These are phyloP conservation scores for Metarhizium guizhouense DNA, from an alignment of 2,329 filamentous ascomycete genomes.

Conservation along the genomic window DNA sequence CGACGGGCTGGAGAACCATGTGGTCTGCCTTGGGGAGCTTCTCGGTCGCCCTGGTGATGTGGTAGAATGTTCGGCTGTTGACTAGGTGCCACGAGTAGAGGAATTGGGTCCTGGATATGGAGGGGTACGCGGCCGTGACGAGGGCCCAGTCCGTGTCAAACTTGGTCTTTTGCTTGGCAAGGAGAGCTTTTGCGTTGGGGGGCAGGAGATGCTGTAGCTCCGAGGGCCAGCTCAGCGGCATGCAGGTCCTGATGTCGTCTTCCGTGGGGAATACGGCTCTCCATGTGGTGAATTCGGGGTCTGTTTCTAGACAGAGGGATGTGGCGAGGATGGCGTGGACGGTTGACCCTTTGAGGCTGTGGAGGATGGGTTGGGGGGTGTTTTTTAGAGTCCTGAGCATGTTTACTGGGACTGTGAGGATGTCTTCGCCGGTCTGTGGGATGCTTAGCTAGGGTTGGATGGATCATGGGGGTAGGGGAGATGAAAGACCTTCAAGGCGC, in stretches of 20 bases:
- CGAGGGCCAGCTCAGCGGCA: conserved; percentile 39
- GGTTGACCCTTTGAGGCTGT: conserved; percentile 41
- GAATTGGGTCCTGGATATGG: conserved; percentile 30
- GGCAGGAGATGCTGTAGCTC: conserved; percentile 37
- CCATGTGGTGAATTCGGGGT: conserved; percentile 47
- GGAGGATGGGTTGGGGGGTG: conserved; percentile 43
- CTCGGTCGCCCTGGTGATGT: conserved; percentile 36
- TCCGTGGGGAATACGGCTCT: conserved; percentile 56
- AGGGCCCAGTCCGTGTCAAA: conserved; percentile 32
- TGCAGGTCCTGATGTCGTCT: conserved; percentile 42
- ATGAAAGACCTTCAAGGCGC: conserved; percentile 48
- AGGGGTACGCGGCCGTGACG: conserved; percentile 19
- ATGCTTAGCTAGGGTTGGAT: background rate
- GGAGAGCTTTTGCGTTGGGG: conserved; percentile 28
- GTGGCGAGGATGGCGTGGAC: conserved; percentile 68
- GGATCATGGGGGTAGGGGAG: background rate
- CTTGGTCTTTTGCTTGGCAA: conserved; percentile 42
- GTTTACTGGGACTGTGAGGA: conserved; percentile 56
- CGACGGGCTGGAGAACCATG: conserved; percentile 62
- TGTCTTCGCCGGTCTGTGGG: conserved; percentile 33
- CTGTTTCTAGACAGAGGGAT: conserved; percentile 48
- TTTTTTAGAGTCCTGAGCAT: conserved; percentile 57
- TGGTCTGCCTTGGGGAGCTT: conserved; percentile 42
- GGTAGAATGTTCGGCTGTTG: conserved; percentile 56
- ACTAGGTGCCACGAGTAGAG: conserved; percentile 50